phyloP scores from a whole-genome alignment of 495 filamentous ascomycete genomes.

The Aspergillus taichungensis region DNA sequence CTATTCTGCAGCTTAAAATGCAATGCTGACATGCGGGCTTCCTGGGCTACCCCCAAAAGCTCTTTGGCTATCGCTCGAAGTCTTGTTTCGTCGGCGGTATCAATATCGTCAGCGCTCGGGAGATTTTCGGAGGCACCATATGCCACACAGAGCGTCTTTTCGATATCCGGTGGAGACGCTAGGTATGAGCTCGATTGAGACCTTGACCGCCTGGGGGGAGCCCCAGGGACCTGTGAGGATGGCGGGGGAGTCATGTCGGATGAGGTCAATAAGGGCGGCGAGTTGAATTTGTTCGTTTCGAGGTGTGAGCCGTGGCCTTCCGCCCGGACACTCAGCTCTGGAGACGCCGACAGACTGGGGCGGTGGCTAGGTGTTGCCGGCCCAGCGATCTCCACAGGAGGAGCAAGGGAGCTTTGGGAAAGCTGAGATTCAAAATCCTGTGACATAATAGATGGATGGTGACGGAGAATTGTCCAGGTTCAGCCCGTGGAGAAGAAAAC shows the following conservation, averaged over 20 bases:
- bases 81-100: constrained; percentile 47
- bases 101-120: constrained; percentile 57
- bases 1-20: constrained; percentile 91
- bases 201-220: constrained; percentile 28
- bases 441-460: constrained; percentile 24
- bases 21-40: constrained; percentile 71
- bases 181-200: constrained; percentile 37
- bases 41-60: constrained; percentile 42
- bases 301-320: constrained; percentile 22
- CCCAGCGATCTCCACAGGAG: constrained; percentile 31
- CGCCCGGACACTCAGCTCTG: constrained; percentile 25
- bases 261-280: constrained; percentile 32
- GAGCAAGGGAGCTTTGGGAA: constrained; percentile 31
- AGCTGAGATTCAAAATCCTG: constrained; percentile 19
- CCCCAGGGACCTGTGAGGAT: constrained; percentile 53
- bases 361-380: constrained; percentile 29
- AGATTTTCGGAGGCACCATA: constrained; percentile 43
- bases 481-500: constrained; percentile 14
- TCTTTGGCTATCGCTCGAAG: constrained; percentile 53
- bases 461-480: constrained; percentile 3
- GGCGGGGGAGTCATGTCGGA: constrained; percentile 64
- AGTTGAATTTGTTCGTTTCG: constrained; percentile 26
- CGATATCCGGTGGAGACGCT: constrained; percentile 51
- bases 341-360: constrained; percentile 33
- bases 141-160: constrained; percentile 43